Conservation (phyloP, 805 yeast genomes). For the Metschnikowia proteae region DNA sequence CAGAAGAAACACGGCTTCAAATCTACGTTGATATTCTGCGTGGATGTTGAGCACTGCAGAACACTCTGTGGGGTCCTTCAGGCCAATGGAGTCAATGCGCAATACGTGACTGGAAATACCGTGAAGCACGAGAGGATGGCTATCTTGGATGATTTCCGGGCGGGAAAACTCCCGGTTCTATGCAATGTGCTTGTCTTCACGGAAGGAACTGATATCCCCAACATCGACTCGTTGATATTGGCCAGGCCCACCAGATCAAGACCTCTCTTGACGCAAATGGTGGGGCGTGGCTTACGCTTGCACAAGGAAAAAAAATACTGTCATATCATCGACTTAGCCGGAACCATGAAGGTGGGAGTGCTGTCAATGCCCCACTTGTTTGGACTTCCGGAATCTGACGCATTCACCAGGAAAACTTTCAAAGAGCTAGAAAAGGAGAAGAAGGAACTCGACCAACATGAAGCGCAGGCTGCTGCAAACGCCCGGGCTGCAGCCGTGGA, state of each 20-base stretch:
- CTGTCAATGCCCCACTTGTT: slow-evolving; percentile 53
- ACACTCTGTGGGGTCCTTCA: slow-evolving; percentile 51
- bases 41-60: slow-evolving; percentile 64
- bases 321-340: slow-evolving; percentile 76
- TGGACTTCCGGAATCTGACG: slow-evolving; percentile 26
- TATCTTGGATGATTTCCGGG: slow-evolving; percentile 54
- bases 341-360: slow-evolving; percentile 51
- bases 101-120: slow-evolving; percentile 68
- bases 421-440: slow-evolving; percentile 13
- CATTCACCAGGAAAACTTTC: slow-evolving; percentile 19
- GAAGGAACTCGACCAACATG: neutral
- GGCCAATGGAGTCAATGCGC: slow-evolving; percentile 61
- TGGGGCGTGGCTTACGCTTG: slow-evolving; percentile 80
- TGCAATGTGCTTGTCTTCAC: slow-evolving; percentile 89
- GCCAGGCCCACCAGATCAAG: slow-evolving; percentile 80
- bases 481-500: slow-evolving; percentile 10
- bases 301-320: slow-evolving; percentile 62
- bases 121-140: slow-evolving; percentile 46
- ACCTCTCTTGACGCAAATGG: slow-evolving; percentile 75
- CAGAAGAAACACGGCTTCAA: slow-evolving; percentile 38
- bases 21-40: slow-evolving; percentile 75
- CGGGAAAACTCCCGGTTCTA: slow-evolving; percentile 63
- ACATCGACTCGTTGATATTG: slow-evolving; percentile 72
- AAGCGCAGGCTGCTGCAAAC: slow-evolving; percentile 11
- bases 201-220: slow-evolving; percentile 93